Conservation (phyloP, 164 flowering plant genomes). For the Taxillus chinensis region DNA sequence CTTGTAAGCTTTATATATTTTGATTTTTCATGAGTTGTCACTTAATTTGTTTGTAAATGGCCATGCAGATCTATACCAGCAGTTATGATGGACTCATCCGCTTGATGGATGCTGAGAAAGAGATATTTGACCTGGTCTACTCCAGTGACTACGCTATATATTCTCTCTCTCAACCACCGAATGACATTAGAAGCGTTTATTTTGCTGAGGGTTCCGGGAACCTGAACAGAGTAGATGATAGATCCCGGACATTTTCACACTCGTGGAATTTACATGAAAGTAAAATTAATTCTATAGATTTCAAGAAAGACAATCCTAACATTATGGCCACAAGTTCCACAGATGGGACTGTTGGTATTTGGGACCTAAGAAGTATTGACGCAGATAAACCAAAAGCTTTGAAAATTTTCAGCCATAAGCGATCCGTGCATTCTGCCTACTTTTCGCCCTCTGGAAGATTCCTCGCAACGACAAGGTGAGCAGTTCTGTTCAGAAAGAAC, state of each 20-base stretch:
- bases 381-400: constrained; percentile 23
- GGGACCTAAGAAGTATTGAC: constrained; percentile 70
- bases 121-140: constrained; percentile 51
- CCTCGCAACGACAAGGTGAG: constrained; percentile 82
- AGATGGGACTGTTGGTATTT: constrained; percentile 77
- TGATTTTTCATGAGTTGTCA: background rate
- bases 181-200: constrained; percentile 37
- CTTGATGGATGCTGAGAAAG: constrained; percentile 71
- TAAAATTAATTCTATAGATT: constrained; percentile 79
- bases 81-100: constrained; percentile 71
- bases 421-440: constrained; percentile 76
- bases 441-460: constrained; percentile 80
- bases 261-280: constrained; percentile 45
- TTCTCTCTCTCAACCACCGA: constrained; percentile 46
- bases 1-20: no score
- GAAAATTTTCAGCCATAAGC: constrained; percentile 33
- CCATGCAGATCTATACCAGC: constrained; percentile 55
- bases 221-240: constrained; percentile 52
- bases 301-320: constrained; percentile 40
- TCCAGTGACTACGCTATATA: constrained; percentile 39
- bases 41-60: constrained; percentile 3
- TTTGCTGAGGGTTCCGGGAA: constrained; percentile 63
- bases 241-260: constrained; percentile 34
- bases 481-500: background rate
- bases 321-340: constrained; percentile 83